Percentiles rank a stretch among this genome's conserved stretches.
Conservation (phyloP, 2,329 filamentous ascomycete species). For the Fusarium sp. region DNA sequence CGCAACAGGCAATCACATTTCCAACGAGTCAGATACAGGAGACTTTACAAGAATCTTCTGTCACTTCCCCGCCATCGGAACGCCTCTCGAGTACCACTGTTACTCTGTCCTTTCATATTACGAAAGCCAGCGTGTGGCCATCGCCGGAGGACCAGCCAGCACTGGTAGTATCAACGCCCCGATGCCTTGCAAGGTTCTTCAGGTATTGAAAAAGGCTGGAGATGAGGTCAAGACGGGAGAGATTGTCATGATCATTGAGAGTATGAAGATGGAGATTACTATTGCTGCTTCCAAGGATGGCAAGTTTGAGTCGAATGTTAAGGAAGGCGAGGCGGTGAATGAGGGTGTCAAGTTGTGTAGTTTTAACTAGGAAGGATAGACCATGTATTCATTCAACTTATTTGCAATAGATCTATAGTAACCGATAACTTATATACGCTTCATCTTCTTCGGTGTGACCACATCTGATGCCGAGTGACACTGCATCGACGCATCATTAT, state of each 20-base stretch:
- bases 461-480: neutral
- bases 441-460: neutral
- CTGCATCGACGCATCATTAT: neutral
- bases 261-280: constrained; percentile 45
- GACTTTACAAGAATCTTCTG: constrained; percentile 13
- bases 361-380: neutral
- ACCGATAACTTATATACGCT: neutral
- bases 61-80: constrained; percentile 22
- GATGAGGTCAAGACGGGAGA: constrained; percentile 35
- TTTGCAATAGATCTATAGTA: neutral
- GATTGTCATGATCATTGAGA: constrained; percentile 41
- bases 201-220: constrained; percentile 27
- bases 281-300: constrained; percentile 24
- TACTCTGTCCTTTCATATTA: constrained; percentile 43
- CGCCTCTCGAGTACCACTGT: constrained; percentile 15
- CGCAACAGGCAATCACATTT: neutral
- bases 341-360: constrained; percentile 13
- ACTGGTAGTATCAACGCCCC: constrained; percentile 28
- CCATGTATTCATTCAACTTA: neutral
- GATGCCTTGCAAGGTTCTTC: constrained; percentile 43
- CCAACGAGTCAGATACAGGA: neutral
- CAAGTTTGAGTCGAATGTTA: constrained; percentile 20
- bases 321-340: constrained; percentile 25
- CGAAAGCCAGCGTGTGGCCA: neutral
- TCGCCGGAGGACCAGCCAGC: neutral